Evolutionary conservation across 2,329 filamentous ascomycete genomes (phyloP).

Genomic region (Apiospora hydei): DNA sequence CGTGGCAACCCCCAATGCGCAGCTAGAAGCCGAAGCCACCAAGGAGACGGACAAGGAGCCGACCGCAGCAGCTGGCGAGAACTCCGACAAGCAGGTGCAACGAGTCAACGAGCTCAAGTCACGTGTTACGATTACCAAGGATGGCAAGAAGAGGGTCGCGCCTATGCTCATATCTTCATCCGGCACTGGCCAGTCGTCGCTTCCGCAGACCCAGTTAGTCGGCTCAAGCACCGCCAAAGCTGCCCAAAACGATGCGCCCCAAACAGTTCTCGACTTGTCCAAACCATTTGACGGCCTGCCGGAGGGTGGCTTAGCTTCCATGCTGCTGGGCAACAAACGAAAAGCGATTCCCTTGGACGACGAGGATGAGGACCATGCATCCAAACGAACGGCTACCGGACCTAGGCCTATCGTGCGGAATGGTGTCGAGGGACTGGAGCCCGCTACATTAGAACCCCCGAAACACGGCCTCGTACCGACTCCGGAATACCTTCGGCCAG

Average conservation of each 20-base stretch:
- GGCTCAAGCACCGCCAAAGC: constrained; percentile 72
- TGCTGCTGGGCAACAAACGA: constrained; percentile 92
- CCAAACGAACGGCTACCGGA: constrained; percentile 67
- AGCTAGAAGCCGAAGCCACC: constrained; percentile 38
- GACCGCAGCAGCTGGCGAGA: constrained; percentile 50
- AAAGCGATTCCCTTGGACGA: constrained; percentile 80
- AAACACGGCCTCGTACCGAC: constrained; percentile 69
- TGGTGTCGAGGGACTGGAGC: constrained; percentile 78
- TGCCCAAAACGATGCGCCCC: constrained; percentile 74
- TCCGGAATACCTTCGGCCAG: constrained; percentile 86
- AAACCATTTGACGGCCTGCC: constrained; percentile 94
- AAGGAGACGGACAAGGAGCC: constrained; percentile 39
- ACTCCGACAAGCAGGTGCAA: constrained; percentile 60
- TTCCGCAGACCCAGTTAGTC: constrained; percentile 88
- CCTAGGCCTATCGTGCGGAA: constrained; percentile 79
- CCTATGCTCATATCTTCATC: constrained; percentile 91
- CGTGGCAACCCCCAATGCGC: constrained; percentile 44
- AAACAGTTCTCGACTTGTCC: constrained; percentile 86
- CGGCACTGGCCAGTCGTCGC: constrained; percentile 83
- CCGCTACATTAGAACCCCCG: constrained; percentile 69
- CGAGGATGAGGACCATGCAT: constrained; percentile 69
- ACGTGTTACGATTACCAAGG: constrained; percentile 92
- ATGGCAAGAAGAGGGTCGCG: constrained; percentile 94
- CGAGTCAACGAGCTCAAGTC: constrained; percentile 76
- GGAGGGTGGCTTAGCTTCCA: constrained; percentile 82